phyloP scores from a whole-genome alignment of 2,329 filamentous ascomycete genomes.

The Alternaria arbusti region DNA sequence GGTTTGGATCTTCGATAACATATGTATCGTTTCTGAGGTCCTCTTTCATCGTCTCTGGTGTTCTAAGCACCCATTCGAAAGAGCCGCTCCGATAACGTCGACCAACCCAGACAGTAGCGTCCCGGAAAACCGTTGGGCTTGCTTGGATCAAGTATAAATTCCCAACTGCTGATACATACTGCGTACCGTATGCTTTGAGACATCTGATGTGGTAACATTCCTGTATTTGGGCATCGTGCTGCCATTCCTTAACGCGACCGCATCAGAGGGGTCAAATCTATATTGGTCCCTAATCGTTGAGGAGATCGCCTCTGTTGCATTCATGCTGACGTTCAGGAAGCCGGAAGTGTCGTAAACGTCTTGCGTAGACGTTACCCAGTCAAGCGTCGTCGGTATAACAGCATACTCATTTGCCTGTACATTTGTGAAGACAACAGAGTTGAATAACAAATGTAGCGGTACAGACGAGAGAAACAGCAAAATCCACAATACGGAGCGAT shows the following conservation, averaged over 20 bases:
- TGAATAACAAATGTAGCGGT: constrained; percentile 27
- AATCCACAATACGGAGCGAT: constrained; percentile 10
- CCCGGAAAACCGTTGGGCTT: constrained; percentile 9
- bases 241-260: background rate
- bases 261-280: background rate
- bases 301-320: background rate
- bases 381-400: constrained; percentile 14
- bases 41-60: background rate
- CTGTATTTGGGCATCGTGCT: background rate
- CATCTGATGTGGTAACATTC: constrained; percentile 10
- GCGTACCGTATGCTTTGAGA: constrained; percentile 11
- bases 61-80: background rate
- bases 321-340: background rate
- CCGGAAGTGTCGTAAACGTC: constrained; percentile 10
- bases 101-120: background rate
- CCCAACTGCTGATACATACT: constrained; percentile 18
- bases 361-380: constrained; percentile 11
- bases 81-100: background rate
- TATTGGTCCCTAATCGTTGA: background rate
- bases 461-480: constrained; percentile 15
- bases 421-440: constrained; percentile 24
- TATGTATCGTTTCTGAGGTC: background rate
- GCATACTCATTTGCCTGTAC: constrained; percentile 24
- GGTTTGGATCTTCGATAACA: background rate
- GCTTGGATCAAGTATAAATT: constrained; percentile 21